Conservation (phyloP, 2,329 filamentous ascomycete species). For the Phaeosphaeria sp. region DNA sequence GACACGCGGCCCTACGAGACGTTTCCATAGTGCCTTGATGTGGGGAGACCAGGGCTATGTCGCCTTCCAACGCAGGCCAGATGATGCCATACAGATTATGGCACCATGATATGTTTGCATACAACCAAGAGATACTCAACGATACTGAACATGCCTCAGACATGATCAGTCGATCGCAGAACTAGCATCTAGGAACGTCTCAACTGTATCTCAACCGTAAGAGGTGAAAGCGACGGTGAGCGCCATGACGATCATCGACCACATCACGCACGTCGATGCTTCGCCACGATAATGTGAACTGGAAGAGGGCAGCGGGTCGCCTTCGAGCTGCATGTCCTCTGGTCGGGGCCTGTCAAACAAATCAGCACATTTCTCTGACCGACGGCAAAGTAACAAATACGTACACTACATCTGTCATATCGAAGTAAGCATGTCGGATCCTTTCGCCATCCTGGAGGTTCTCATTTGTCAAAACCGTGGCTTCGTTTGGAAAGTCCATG, state of each 20-base stretch:
- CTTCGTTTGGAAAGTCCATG: constrained; percentile 40
- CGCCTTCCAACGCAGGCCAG: too few relatives aligned
- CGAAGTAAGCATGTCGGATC: constrained; percentile 36
- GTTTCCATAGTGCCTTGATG: too few relatives aligned
- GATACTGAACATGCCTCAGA: neutral
- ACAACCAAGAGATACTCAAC: too few relatives aligned
- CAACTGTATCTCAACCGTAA: neutral
- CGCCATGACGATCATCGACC: neutral
- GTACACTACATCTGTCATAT: constrained; percentile 37
- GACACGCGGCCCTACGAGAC: too few relatives aligned
- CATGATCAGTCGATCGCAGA: neutral
- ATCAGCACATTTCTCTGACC: constrained; percentile 3
- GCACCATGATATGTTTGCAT: too few relatives aligned
- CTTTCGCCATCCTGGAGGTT: constrained; percentile 40
- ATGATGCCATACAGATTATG: too few relatives aligned
- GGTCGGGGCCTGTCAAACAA: constrained; percentile 11
- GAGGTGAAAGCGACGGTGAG: neutral
- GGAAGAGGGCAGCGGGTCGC: constrained; percentile 4
- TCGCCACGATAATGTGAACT: constrained; percentile 6
- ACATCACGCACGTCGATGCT: neutral
- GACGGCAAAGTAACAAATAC: constrained; percentile 6
- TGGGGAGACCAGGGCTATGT: too few relatives aligned
- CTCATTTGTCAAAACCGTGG: constrained; percentile 39
- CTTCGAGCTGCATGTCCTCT: constrained; percentile 23
- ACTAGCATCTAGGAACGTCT: neutral